Evolutionary conservation across 371 early-diverging fungal genomes (phyloP), one percentile per base, ranked within the genome.

Genomic region (Basidiobolus meristosporus): DNA sequence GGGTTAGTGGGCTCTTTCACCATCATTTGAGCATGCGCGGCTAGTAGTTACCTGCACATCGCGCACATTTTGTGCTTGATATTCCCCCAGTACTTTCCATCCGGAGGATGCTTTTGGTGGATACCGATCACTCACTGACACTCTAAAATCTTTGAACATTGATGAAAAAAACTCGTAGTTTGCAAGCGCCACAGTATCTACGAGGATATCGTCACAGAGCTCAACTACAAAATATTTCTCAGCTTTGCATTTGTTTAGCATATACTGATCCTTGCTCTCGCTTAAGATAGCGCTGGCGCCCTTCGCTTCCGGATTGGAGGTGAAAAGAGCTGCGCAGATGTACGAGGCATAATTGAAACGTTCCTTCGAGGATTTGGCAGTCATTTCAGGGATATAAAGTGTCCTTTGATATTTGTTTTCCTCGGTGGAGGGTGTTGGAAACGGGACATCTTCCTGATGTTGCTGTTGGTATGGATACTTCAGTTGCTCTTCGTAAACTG

Each of bases 121-220:
- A 48, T 91, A 93, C 15, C 74, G 59, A 28, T 82, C 72, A 21
- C 73, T 63, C 19, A 80, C 79, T 37, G 68, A 82, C 0, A 93
- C 72, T 23, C 70, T 57, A 47, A 90, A 73, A 36, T 89, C 80
- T 49, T 77, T 81, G 56, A 91, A 91, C 1, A 83, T 90, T 29
- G 89, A 87, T 0, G 88, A 84, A 50, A 95, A 98, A 51, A 89
- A 92, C 54, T 98, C 98, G 41, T 82, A 88, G 55, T 95, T 95
- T 37, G 86, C 91, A 48, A 98, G 51, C 7, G 80, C 70, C 30
- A 98, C 53, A 0, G 86, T 74, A 55, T 92, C 88, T 6, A 98
- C 77, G 7, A 85, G 59, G 40, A 95, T 89, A 19, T 82, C 86
- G 44, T 93, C 79, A 52, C 98, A 98, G 1, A 98, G 63, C 55